Evolutionary conservation across 2,329 filamentous ascomycete genomes (phyloP).

Genomic region (Alternaria arbusti): DNA sequence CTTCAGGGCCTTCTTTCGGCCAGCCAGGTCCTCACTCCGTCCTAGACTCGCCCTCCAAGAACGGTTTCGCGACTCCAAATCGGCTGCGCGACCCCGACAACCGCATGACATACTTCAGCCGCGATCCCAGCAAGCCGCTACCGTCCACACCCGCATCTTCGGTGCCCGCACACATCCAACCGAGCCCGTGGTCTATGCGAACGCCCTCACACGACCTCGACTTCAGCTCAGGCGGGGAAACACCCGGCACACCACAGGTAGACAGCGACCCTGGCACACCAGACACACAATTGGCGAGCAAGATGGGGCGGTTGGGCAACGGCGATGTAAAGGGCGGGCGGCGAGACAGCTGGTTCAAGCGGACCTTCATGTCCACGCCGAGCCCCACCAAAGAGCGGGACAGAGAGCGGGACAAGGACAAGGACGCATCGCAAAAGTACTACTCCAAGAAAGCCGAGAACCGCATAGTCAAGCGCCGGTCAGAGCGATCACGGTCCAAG

Average conservation of each 20-base stretch:
- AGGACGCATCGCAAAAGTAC: slow-evolving; percentile 28
- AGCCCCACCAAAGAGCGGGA: slow-evolving; percentile 50
- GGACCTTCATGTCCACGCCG: slow-evolving; percentile 32
- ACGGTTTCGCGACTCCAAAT: slow-evolving; percentile 41
- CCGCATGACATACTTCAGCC: slow-evolving; percentile 57
- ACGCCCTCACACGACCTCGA: slow-evolving; percentile 48
- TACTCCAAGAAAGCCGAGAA: slow-evolving; percentile 49
- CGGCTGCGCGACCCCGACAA: slow-evolving; percentile 58
- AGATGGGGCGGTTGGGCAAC: slow-evolving; percentile 34
- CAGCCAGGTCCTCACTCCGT: slow-evolving; percentile 43
- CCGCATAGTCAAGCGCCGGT: slow-evolving; percentile 43
- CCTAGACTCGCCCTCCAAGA: slow-evolving; percentile 58
- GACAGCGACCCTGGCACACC: slow-evolving; percentile 54
- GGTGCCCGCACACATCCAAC: slow-evolving; percentile 34
- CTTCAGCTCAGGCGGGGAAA: slow-evolving; percentile 58
- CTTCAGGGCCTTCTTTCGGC: slow-evolving; percentile 11
- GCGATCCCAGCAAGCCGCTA: slow-evolving; percentile 46
- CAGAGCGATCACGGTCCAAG: slow-evolving; percentile 31
- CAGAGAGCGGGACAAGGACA: slow-evolving; percentile 14
- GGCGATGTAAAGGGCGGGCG: slow-evolving; percentile 40
- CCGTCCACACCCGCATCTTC: slow-evolving; percentile 33
- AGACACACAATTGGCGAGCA: slow-evolving; percentile 42
- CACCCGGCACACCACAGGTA: slow-evolving; percentile 53
- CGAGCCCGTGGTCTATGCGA: slow-evolving; percentile 43
- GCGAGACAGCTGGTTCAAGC: slow-evolving; percentile 41